Conservation (phyloP, 306 rosid species). For the Astragalus glycyphyllos region DNA sequence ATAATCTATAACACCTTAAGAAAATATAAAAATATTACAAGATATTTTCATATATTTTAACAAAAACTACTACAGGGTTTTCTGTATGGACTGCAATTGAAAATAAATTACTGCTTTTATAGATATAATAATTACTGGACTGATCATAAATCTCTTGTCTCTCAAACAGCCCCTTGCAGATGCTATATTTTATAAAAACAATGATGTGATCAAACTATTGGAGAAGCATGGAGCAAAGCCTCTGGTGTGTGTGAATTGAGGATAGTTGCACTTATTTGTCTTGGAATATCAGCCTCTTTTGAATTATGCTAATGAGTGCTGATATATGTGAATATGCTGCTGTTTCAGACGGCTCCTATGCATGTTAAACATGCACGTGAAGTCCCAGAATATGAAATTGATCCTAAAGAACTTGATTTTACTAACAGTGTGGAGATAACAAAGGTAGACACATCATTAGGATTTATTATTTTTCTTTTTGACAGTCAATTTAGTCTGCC, state of each 20-base stretch:
- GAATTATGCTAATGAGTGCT: conserved; percentile 32
- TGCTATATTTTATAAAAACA: conserved; percentile 75
- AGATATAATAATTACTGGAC: conserved; percentile 16
- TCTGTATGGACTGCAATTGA: conserved; percentile 34
- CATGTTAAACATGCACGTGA: conserved; percentile 79
- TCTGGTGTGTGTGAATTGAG: conserved; percentile 57
- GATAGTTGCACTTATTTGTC: conserved; percentile 36
- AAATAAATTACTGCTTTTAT: background rate
- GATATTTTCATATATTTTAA: background rate
- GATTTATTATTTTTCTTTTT: background rate
- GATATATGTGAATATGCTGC: conserved; percentile 32
- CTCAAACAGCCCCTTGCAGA: conserved; percentile 89
- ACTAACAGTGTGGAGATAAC: conserved; percentile 75
- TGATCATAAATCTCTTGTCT: conserved; percentile 35
- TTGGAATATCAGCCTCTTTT: conserved; percentile 24
- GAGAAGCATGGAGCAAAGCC: conserved; percentile 95
- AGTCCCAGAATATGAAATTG: conserved; percentile 92
- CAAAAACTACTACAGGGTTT: conserved; percentile 17
- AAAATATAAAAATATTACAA: conserved; percentile 3
- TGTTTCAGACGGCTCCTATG: conserved; percentile 81
- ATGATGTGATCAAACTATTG: conserved; percentile 77
- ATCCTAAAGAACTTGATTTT: conserved; percentile 89
- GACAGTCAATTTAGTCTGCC: background rate
- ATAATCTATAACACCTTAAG: background rate
- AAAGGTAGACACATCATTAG: conserved; percentile 54